Evolutionary conservation across 2,329 filamentous ascomycete genomes (phyloP).

Genomic region (Pseudonectria buxi): DNA sequence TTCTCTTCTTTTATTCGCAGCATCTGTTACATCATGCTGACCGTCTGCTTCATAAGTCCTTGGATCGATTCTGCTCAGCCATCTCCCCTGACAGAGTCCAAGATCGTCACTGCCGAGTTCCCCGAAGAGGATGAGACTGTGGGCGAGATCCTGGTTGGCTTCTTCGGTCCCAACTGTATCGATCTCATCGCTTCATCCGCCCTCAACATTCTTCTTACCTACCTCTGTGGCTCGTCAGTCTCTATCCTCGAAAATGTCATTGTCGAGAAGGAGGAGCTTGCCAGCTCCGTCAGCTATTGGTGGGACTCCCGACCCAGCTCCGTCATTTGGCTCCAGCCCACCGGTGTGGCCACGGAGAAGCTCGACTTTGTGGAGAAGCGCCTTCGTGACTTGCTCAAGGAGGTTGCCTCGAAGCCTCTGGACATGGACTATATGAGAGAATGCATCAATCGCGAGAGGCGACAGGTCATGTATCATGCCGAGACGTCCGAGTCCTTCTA

Average conservation of each 20-base stretch:
- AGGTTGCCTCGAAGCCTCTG: constrained; percentile 71
- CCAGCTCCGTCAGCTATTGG: constrained; percentile 75
- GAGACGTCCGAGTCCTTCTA: constrained; percentile 79
- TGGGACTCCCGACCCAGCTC: constrained; percentile 74
- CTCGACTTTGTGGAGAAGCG: constrained; percentile 78
- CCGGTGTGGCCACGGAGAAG: constrained; percentile 80
- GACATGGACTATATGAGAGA: constrained; percentile 89
- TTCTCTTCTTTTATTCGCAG: no score
- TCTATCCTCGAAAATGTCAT: constrained; percentile 86
- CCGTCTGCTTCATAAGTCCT: constrained; percentile 41
- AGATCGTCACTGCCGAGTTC: constrained; percentile 76
- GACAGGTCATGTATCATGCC: constrained; percentile 75
- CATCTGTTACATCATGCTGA: constrained; percentile 7
- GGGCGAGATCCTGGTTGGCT: constrained; percentile 79
- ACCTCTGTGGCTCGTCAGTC: constrained; percentile 88
- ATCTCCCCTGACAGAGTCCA: constrained; percentile 62
- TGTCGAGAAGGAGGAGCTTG: constrained; percentile 88
- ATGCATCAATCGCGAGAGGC: constrained; percentile 73
- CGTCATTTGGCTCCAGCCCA: constrained; percentile 79
- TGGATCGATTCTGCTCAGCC: constrained; percentile 87
- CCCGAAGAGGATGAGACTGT: constrained; percentile 94
- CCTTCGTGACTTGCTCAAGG: constrained; percentile 74
- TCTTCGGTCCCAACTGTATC: constrained; percentile 77
- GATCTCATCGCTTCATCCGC: constrained; percentile 64
- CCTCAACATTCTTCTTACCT: constrained; percentile 72